phyloP scores from a whole-genome alignment of 805 yeast species.

The Diddensiella transvaalensis region DNA sequence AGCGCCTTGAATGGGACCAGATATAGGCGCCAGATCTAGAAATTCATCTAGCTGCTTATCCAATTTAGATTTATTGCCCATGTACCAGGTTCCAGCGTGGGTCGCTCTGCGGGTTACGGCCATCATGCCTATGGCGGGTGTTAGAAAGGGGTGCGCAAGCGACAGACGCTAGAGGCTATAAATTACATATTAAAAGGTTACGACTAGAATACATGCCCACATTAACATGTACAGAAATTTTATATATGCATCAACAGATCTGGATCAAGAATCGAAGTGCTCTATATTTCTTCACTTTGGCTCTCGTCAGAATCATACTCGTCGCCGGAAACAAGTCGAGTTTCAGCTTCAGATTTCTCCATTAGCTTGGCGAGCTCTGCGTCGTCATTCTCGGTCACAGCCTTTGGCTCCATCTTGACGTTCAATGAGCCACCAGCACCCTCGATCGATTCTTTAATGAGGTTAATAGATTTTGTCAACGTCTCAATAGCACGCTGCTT shows the following conservation, averaged over 20 bases:
- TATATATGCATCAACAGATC: background rate
- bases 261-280: too few species aligned
- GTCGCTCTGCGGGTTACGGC: conserved; percentile 44
- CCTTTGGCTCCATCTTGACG: conserved; percentile 97
- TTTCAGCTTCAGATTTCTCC: conserved; percentile 89
- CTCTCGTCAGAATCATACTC: conserved; percentile 52
- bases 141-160: too few species aligned
- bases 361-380: conserved; percentile 94
- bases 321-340: conserved; percentile 78
- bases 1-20: conserved; percentile 37
- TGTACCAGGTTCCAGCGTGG: conserved; percentile 92
- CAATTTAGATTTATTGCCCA: conserved; percentile 43
- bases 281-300: conserved; percentile 14
- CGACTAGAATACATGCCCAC: too few species aligned
- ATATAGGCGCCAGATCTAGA: conserved; percentile 37
- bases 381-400: conserved; percentile 97
- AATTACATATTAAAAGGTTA: too few species aligned
- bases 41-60: conserved; percentile 48
- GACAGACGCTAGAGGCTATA: too few species aligned
- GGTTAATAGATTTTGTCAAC: conserved; percentile 74
- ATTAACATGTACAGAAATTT: too few species aligned
- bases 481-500: conserved; percentile 82
- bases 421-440: conserved; percentile 81
- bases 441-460: conserved; percentile 65
- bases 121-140: too few species aligned